phyloP scores from a whole-genome alignment of 202 grass and related monocot genomes.

The Carex sylvatica region DNA sequence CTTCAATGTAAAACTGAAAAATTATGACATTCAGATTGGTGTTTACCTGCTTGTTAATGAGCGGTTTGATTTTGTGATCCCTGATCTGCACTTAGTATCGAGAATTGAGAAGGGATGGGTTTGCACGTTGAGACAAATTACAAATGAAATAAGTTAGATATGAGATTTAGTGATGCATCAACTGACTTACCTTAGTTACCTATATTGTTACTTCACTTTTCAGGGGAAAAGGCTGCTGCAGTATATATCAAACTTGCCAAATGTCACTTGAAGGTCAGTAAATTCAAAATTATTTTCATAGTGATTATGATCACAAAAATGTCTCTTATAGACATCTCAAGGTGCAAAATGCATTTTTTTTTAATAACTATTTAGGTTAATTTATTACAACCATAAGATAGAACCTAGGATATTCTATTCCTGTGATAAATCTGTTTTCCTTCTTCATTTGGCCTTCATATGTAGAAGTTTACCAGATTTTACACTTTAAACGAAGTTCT shows the following conservation, averaged over 20 bases:
- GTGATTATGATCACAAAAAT: background rate
- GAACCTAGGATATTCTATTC: too few relatives aligned
- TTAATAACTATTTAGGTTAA: background rate
- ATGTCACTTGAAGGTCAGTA: slow-evolving; percentile 66
- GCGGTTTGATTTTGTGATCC: too few relatives aligned
- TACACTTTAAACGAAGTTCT: too few relatives aligned
- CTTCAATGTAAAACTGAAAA: background rate
- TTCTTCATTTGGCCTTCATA: background rate
- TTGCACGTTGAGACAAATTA: background rate
- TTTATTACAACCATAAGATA: background rate
- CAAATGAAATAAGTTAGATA: background rate
- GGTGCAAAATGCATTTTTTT: slow-evolving; percentile 12
- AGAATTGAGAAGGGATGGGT: background rate
- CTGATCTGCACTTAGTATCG: too few relatives aligned
- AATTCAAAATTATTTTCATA: background rate
- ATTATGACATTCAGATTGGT: background rate
- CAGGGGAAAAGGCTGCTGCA: slow-evolving; percentile 81
- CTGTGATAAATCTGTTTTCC: too few relatives aligned
- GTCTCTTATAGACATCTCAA: background rate
- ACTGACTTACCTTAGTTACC: background rate
- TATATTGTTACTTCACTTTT: slow-evolving; percentile 26
- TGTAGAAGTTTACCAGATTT: background rate
- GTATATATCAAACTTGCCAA: slow-evolving; percentile 76
- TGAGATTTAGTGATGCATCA: background rate
- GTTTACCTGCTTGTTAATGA: too few relatives aligned